Evolutionary conservation across 2,329 filamentous ascomycete species (phyloP).

Genomic region (Diaporthe destruens): DNA sequence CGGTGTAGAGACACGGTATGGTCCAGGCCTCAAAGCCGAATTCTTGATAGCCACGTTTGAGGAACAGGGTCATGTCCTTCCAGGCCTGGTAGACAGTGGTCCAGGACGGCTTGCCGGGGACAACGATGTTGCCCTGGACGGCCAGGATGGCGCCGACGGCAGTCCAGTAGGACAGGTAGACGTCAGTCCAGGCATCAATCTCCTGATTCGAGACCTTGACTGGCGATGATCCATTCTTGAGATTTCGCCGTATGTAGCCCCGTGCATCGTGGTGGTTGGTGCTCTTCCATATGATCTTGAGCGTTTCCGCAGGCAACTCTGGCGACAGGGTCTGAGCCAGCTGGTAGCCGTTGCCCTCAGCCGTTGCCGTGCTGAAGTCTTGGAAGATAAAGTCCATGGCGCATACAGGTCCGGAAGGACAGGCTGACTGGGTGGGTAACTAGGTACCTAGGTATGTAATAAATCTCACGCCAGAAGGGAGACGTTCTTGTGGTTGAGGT

Average conservation of each 20-base stretch:
- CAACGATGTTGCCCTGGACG: constrained; percentile 66
- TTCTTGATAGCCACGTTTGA: constrained; percentile 86
- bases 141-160: constrained; percentile 80
- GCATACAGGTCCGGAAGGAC: background rate
- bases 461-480: background rate
- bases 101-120: constrained; percentile 70
- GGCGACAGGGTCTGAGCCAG: constrained; percentile 83
- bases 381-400: constrained; percentile 80
- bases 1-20: constrained; percentile 88
- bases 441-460: background rate
- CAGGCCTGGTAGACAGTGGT: constrained; percentile 87
- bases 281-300: constrained; percentile 78
- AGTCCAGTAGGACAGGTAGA: constrained; percentile 88
- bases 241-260: constrained; percentile 79
- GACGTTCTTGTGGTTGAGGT: background rate
- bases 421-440: too few species aligned
- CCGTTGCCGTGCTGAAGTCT: constrained; percentile 79
- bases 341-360: constrained; percentile 74
- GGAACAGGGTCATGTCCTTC: constrained; percentile 83
- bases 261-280: constrained; percentile 76
- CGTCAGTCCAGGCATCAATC: constrained; percentile 84
- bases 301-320: constrained; percentile 70
- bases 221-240: constrained; percentile 70
- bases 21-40: constrained; percentile 88
- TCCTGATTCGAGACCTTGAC: constrained; percentile 74